These are phyloP conservation scores for Cytospora schulzeri DNA, from an alignment of 2,329 filamentous ascomycete species.

Conservation along the genomic window DNA sequence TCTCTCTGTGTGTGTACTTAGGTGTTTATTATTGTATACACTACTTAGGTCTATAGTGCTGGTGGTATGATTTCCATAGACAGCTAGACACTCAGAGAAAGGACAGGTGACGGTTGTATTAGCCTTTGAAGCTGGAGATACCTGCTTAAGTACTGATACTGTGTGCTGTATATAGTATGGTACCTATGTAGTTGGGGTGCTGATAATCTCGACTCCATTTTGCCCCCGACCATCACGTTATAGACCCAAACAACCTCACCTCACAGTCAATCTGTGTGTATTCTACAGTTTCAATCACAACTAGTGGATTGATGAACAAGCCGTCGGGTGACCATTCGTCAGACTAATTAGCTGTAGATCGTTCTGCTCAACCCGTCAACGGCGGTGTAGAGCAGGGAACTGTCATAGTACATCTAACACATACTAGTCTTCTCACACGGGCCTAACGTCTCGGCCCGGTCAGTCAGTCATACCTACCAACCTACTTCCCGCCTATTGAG, in stretches of 20 bases:
- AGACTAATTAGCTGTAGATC: constrained; percentile 17
- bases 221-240: background rate
- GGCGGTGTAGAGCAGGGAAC: constrained; percentile 23
- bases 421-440: background rate
- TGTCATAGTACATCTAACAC: background rate
- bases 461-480: background rate
- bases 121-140: no score
- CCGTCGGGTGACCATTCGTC: constrained; percentile 3
- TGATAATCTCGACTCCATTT: background rate
- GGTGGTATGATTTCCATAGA: background rate
- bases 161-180: no score
- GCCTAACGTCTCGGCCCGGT: background rate
- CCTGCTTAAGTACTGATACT: no score
- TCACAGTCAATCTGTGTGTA: background rate
- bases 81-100: no score
- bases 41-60: background rate
- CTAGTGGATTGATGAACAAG: constrained; percentile 12
- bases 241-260: background rate
- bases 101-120: background rate
- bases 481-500: background rate
- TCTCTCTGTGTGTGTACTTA: background rate
- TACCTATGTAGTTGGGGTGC: background rate
- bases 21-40: background rate
- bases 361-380: constrained; percentile 23
- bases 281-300: background rate